phyloP scores from a whole-genome alignment of 495 filamentous ascomycete genomes.

The Massariosphaeria phaeospora region DNA sequence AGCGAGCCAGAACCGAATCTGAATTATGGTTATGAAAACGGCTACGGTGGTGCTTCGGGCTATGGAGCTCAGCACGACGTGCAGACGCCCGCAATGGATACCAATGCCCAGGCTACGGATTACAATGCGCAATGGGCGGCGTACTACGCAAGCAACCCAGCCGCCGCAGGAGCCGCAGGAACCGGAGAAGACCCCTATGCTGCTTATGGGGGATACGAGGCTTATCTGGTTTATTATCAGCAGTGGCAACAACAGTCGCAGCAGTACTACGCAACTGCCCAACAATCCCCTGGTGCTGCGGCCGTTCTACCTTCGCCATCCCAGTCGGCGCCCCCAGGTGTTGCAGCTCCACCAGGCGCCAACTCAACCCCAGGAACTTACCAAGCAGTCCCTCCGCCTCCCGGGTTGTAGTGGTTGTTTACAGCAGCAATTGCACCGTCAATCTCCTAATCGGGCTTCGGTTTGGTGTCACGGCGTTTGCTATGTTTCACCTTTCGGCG shows the following conservation, averaged over 20 bases:
- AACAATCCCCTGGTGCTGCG: conserved; percentile 40
- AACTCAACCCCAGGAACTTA: conserved; percentile 16
- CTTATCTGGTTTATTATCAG: conserved; percentile 63
- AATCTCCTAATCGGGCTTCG: too few relatives aligned
- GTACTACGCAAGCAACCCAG: conserved; percentile 60
- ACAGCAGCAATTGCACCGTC: too few relatives aligned
- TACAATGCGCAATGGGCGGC: conserved; percentile 10
- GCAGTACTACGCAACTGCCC: conserved; percentile 51
- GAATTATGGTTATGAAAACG: too few relatives aligned
- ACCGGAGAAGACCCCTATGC: conserved; percentile 69
- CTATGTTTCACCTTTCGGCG: too few relatives aligned
- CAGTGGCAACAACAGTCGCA: too few relatives aligned
- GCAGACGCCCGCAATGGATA: neutral
- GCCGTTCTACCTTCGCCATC: conserved; percentile 40
- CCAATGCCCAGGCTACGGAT: neutral
- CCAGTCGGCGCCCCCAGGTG: conserved; percentile 57
- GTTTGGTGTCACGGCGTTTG: too few relatives aligned
- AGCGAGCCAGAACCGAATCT: too few relatives aligned
- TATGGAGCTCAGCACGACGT: conserved; percentile 10
- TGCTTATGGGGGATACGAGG: conserved; percentile 73
- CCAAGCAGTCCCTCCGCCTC: conserved; percentile 35
- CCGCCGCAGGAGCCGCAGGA: conserved; percentile 42
- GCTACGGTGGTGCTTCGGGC: conserved; percentile 12
- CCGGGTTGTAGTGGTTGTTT: conserved; percentile 38
- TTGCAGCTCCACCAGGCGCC: conserved; percentile 56